A percentile compares a stretch with the other conserved stretches of the same genome.
Conservation (phyloP, 164 flowering plant species). For the Tetracentron sinense region DNA sequence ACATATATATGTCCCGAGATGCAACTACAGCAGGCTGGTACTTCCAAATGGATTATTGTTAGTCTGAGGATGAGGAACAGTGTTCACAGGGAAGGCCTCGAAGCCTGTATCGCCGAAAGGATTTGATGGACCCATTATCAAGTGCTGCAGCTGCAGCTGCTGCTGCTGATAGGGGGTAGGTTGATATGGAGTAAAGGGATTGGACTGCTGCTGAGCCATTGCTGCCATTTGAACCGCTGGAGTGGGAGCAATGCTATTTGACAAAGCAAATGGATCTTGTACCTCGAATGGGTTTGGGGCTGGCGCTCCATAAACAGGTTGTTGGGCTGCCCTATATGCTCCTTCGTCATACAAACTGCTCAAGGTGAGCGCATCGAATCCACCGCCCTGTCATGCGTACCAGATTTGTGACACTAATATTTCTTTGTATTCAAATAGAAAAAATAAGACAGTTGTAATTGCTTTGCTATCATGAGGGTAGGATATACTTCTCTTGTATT, state of each 20-base stretch:
- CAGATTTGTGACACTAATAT: too few species aligned
- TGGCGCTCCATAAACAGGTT: constrained; percentile 74
- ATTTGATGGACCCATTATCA: constrained; percentile 50
- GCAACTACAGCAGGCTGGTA: constrained; percentile 53
- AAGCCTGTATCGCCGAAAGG: constrained; percentile 86
- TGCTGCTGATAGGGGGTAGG: constrained; percentile 39
- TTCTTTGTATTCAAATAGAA: background rate
- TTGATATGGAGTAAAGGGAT: constrained; percentile 70
- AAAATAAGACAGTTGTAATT: too few species aligned
- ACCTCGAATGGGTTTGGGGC: constrained; percentile 89
- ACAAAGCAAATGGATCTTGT: constrained; percentile 78
- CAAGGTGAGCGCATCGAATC: constrained; percentile 79
- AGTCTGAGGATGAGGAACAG: constrained; percentile 41
- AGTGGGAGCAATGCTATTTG: constrained; percentile 55
- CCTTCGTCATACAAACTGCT: constrained; percentile 85
- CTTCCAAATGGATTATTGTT: constrained; percentile 78
- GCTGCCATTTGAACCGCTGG: constrained; percentile 68
- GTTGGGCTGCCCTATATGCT: constrained; percentile 77
- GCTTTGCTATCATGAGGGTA: background rate
- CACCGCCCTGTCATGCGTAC: constrained; percentile 82
- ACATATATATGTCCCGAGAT: background rate
- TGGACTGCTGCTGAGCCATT: constrained; percentile 59
- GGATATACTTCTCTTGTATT: too few species aligned
- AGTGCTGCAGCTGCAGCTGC: constrained; percentile 38
- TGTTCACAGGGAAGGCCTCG: constrained; percentile 53